Evolutionary conservation across 495 filamentous ascomycete species (phyloP).

Genomic region (Recurvomyces mirabilis): DNA sequence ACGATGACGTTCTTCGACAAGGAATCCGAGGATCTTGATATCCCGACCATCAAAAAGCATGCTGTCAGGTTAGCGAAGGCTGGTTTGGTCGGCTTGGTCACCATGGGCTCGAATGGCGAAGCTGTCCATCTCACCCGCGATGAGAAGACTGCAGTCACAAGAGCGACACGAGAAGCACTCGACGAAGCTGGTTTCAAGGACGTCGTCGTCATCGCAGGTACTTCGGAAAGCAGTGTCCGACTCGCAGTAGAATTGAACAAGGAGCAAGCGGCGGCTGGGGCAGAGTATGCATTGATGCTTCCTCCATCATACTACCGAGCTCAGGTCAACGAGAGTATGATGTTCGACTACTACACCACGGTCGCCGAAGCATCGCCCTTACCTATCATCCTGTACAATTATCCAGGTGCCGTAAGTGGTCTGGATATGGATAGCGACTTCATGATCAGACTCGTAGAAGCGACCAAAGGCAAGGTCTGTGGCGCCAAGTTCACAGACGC

Average conservation of each 20-base stretch:
- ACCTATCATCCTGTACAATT: conserved; percentile 81
- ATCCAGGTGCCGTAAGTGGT: conserved; percentile 80
- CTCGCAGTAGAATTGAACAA: conserved; percentile 65
- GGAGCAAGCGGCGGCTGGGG: conserved; percentile 56
- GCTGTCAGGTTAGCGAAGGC: conserved; percentile 69
- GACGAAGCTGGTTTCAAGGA: conserved; percentile 67
- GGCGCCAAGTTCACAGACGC: conserved; percentile 89
- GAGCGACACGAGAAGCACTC: conserved; percentile 69
- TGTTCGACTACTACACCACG: conserved; percentile 64
- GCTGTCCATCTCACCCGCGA: conserved; percentile 68
- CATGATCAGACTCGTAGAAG: conserved; percentile 61
- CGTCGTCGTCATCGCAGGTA: conserved; percentile 70
- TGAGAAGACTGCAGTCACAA: conserved; percentile 65
- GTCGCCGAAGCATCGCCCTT: conserved; percentile 67
- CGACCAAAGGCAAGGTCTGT: conserved; percentile 59
- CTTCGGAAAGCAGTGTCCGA: conserved; percentile 65
- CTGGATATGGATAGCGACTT: conserved; percentile 89
- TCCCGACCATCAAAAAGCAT: conserved; percentile 65
- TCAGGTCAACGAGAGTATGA: conserved; percentile 63
- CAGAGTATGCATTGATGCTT: conserved; percentile 61
- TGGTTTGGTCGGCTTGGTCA: conserved; percentile 72
- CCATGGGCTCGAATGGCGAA: conserved; percentile 86
- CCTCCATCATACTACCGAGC: conserved; percentile 76
- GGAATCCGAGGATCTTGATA: conserved; percentile 71
- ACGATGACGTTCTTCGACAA: conserved; percentile 86